These are phyloP conservation scores for Sclerotinia minor DNA, from an alignment of 2,329 filamentous ascomycete genomes.

Conservation along the genomic window DNA sequence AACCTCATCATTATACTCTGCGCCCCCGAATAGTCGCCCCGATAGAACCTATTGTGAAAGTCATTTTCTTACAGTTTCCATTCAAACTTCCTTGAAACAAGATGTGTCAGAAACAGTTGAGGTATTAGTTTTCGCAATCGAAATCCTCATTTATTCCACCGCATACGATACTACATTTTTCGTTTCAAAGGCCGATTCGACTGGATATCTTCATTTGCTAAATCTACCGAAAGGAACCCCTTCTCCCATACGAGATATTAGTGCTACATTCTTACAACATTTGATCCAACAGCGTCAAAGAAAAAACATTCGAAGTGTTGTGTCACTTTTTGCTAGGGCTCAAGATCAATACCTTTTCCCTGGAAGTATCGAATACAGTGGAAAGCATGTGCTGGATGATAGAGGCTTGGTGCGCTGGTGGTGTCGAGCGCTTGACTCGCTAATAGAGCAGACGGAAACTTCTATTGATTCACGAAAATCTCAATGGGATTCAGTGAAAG, in stretches of 20 bases:
- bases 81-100: slow-evolving; percentile 39
- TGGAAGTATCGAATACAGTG: slow-evolving; percentile 77
- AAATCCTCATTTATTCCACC: slow-evolving; percentile 85
- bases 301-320: slow-evolving; percentile 65
- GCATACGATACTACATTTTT: slow-evolving; percentile 81
- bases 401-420: slow-evolving; percentile 92
- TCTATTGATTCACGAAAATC: slow-evolving; percentile 11
- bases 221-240: slow-evolving; percentile 60
- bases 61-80: slow-evolving; percentile 69
- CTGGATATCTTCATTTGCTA: slow-evolving; percentile 75
- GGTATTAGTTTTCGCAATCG: slow-evolving; percentile 78
- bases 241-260: slow-evolving; percentile 74
- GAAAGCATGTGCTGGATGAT: slow-evolving; percentile 91
- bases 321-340: slow-evolving; percentile 89
- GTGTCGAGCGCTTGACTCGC: slow-evolving; percentile 81
- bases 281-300: slow-evolving; percentile 68
- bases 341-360: slow-evolving; percentile 96
- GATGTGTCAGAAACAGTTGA: slow-evolving; percentile 35
- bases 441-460: slow-evolving; percentile 48
- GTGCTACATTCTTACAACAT: slow-evolving; percentile 72
- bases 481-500: slow-evolving; percentile 57
- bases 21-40: slow-evolving; percentile 68
- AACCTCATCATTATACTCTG: slow-evolving; percentile 74
- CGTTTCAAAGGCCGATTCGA: slow-evolving; percentile 95
- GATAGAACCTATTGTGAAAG: slow-evolving; percentile 84